Base-by-base conservation (phyloP, 129 eudicot genomes). In the Saposhnikovia divaricata region DNA sequence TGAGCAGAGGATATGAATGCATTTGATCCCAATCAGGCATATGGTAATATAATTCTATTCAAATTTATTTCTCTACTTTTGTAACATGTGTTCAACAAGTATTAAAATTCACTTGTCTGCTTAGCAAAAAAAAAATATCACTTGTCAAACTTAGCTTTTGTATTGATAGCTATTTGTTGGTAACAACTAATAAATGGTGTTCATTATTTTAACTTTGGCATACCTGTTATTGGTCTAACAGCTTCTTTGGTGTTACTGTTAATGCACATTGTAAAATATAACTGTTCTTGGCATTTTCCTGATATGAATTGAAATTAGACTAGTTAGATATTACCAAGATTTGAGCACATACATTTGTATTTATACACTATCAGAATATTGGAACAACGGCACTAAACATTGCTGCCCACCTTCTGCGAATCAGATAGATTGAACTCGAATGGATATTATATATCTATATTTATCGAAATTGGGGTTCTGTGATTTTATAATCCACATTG, bases 1-100 rank as follows among this genome's bases (percentile, higher is more conserved):
- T 39, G 99, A n/a, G n/a, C n/a, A n/a, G n/a, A 95, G 85, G 97
- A 95, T 79, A 87, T 90, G 51, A 86, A 88, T 80, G 97, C 92
- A 81, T 95, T 95, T 82, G 89, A 86, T 85, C 94, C 96, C 44
- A 84, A 89, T 81, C 90, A 87, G 76, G 86, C 99, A 44, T 95
- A 95, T 81, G 99, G 97, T 92, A 86, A 44, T 2, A 23, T n/a
- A 11, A 19, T 42, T 74, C n/a, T 46, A 3, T 74, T 42, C 3
- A 43, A 3, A 44, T 19, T 5, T 3, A 0, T 2, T 2, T 45
- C 44, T 48, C 10, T 44, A 39, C 2, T 37, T 70, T 18, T 37
- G 19, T n/a, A n/a, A n/a, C n/a, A n/a, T n/a, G n/a, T n/a, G n/a
- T n/a, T 73, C 47, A 6, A 12, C 34, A 34, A 34, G 37, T 34